Conservation (phyloP, 2,329 filamentous ascomycete species). For the Sporothrix globosa region DNA sequence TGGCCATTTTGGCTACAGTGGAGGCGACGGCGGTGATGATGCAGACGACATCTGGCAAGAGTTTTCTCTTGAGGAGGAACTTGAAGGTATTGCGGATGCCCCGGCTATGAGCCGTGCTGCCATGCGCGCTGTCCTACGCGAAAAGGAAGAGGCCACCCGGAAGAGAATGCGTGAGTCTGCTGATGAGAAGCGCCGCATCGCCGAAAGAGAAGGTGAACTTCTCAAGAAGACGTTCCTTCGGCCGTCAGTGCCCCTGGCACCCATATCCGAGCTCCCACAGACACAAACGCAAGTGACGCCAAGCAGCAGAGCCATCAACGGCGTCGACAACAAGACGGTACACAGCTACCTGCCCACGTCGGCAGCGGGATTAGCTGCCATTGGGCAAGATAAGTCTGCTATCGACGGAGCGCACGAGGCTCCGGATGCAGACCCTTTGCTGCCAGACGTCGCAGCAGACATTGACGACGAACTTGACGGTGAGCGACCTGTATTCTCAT, state of each 20-base stretch:
- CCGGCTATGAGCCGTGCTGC: conserved; percentile 26
- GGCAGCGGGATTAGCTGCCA: background rate
- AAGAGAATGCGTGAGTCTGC: conserved; percentile 22
- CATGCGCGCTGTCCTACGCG: conserved; percentile 29
- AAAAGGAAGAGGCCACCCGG: conserved; percentile 21
- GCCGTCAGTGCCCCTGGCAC: background rate
- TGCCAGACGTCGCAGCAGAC: background rate
- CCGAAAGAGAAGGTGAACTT: conserved; percentile 26
- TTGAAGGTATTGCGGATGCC: conserved; percentile 34
- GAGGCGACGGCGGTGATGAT: background rate
- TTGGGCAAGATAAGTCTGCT: background rate
- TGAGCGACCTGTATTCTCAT: background rate
- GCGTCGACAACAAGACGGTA: background rate
- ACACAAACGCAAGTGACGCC: background rate
- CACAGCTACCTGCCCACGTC: too few species aligned
- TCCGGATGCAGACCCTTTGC: background rate
- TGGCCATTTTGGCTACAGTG: background rate
- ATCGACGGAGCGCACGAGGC: background rate
- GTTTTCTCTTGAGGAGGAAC: conserved; percentile 35
- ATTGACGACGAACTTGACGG: background rate
- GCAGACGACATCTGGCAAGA: conserved; percentile 23
- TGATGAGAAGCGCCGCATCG: conserved; percentile 29
- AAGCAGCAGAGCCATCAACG: background rate
- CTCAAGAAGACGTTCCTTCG: conserved; percentile 12
- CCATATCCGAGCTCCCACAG: background rate